Evolutionary conservation across 225 moss, liverwort and hornwort species (phyloP), one percentile per base, ranked within the genome.

Genomic region (Marchantia polymorpha): DNA sequence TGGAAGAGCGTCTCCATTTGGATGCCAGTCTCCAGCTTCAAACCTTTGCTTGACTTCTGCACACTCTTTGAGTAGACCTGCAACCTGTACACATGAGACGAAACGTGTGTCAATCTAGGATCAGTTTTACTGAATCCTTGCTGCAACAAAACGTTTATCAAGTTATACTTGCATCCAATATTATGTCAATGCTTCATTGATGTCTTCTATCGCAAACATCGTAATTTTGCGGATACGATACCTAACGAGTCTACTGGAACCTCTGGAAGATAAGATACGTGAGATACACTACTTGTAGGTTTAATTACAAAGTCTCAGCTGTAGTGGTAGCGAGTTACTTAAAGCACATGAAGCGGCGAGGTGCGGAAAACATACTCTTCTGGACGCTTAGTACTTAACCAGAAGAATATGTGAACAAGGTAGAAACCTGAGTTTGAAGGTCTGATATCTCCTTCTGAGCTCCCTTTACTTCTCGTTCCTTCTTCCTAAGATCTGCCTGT

Each of bases 401-500:
- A 39, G 39, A 39, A 2, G 5, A 39, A 39, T 39, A 39, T 39
- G 39, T 39, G 39, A 39, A 39, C 39, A 76, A 15, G 56, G 74
- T 25, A 4, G 51, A 46, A 74, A 94, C 94, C 91, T 97, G 97
- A 71, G 90, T 91, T 85, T 94, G 94, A 50, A 97, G 87, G 77
- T 97, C 97, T 63, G 93, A 90, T 60, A 92, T 89, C 89, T 94
- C 97, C 83, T 94, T 97, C 47, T 92, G 90, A 76, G 91, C 85
- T 72, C 88, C 91, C 84, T 89, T 93, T 51, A 97, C 75, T 70
- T 97, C 97, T 77, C 97, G 90, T 77, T 97, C 97, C 83, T 88
- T 92, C 90, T 88, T 97, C 74, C 97, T 90, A 83, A 94, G 81
- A 59, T 97, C 94, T 67, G 91, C 97, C 93, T 95, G 89, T 49